Evolutionary conservation across 2,329 filamentous ascomycete genomes (phyloP), one percentile per base, ranked within the genome.

Genomic region (Clarireedia paspali): DNA sequence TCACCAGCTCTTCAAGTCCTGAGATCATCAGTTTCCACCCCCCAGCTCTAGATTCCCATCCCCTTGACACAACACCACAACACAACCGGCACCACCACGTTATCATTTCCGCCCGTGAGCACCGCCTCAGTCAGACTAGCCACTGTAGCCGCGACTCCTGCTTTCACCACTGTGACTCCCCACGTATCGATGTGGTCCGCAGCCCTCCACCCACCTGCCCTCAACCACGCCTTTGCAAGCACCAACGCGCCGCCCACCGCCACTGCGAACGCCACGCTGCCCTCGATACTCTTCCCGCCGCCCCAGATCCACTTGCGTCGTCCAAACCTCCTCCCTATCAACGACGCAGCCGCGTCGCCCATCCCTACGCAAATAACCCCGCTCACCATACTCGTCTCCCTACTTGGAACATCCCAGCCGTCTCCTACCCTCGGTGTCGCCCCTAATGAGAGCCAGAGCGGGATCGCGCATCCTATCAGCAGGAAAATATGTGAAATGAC

Each of bases 401-500:
- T 77, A 1, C 77, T 75, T 0, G 78, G 74, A 0, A 94, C 77
- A 56, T 92, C 86, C 92, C 92, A 97, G 12, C 85, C 10, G 24
- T 15, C 23, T 9, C 7, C 47, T 3, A 39, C 34, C 5, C 47
- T 17, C 4, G 34, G 10, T 3, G 38, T 12, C 20, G 38, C 39
- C 6, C 88, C 89, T 12, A 96, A 78, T 4, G 85, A 87, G 2
- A 96, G 78, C 94, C 94, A 97, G 2, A 97, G 80, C 0, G 94
- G 94, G 5, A 97, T 91, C 6, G 92, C 92, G 64, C 94, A 97
- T 38, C 94, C 94, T 53, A 97, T 90, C 5, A 97, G 80, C 10
- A 99, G 78, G 68, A 99, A 99, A 50, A 99, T 95, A 70, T 97
- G 94, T 0, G 88, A 95, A 52, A 99, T 88, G 45, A 99, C 92